These are phyloP conservation scores for Paraphaeosphaeria minitans DNA, from an alignment of 2,329 filamentous ascomycete species.

Conservation along the genomic window DNA sequence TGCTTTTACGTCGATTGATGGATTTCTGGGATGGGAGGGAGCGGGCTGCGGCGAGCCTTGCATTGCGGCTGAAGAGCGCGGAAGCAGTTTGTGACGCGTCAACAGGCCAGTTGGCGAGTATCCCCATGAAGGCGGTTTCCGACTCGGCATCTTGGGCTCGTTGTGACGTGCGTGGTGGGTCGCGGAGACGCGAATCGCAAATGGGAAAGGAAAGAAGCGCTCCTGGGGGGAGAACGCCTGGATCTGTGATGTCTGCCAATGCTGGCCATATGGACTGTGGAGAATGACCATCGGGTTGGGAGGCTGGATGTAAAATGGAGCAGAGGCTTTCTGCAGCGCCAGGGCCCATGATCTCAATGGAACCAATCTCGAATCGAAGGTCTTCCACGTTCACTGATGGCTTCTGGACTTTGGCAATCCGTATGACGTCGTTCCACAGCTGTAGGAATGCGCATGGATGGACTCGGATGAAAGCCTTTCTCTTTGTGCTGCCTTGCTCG, in stretches of 20 bases:
- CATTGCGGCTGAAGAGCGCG: slow-evolving; percentile 70
- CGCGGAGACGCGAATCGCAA: slow-evolving; percentile 78
- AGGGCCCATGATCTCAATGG: slow-evolving; percentile 72
- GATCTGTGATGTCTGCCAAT: slow-evolving; percentile 44
- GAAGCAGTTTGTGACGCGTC: slow-evolving; percentile 58
- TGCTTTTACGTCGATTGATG: slow-evolving; percentile 76
- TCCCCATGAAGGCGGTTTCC: slow-evolving; percentile 58
- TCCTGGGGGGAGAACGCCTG: slow-evolving; percentile 70
- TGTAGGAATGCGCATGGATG: slow-evolving; percentile 82
- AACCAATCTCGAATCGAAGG: slow-evolving; percentile 73
- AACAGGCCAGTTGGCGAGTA: slow-evolving; percentile 70
- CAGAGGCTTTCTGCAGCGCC: slow-evolving; percentile 79
- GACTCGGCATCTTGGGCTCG: slow-evolving; percentile 24
- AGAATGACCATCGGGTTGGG: slow-evolving; percentile 18
- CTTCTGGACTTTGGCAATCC: slow-evolving; percentile 63
- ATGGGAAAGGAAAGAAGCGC: slow-evolving; percentile 74
- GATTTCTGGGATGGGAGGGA: slow-evolving; percentile 76
- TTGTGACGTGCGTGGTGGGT: slow-evolving; percentile 67
- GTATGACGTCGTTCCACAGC: slow-evolving; percentile 67
- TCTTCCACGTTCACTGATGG: slow-evolving; percentile 70
- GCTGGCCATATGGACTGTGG: slow-evolving; percentile 42
- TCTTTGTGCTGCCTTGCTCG: slow-evolving; percentile 42
- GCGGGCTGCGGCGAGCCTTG: slow-evolving; percentile 67
- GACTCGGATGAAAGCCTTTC: slow-evolving; percentile 70
- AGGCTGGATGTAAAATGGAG: slow-evolving; percentile 64